Percentiles rank a stretch among this genome's conserved stretches.
Conservation (phyloP, 495 filamentous ascomycete species). For the Xylaria grammica region DNA sequence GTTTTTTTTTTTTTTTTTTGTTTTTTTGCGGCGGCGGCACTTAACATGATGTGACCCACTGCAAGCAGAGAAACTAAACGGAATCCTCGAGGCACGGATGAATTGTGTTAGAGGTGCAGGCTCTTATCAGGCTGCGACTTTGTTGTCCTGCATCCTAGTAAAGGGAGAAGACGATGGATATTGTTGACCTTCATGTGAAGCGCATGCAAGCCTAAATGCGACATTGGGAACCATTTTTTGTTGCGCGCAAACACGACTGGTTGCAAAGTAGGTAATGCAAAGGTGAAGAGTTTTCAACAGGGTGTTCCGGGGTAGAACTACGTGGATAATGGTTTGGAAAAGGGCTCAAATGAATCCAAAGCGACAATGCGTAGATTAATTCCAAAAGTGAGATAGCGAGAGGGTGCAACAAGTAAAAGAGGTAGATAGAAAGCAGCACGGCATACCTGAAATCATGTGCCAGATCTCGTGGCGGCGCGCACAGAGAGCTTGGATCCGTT, state of each 20-base stretch:
- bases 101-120: not conserved
- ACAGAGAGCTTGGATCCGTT: slow-evolving; percentile 37
- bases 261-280: slow-evolving; percentile 12
- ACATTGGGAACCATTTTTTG: slow-evolving; percentile 14
- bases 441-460: slow-evolving; percentile 41
- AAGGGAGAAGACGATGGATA: slow-evolving; percentile 7
- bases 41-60: slow-evolving; percentile 7
- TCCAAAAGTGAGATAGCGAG: not conserved
- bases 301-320: not conserved
- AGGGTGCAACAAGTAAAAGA: not conserved
- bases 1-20: too few relatives aligned
- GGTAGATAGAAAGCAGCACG: slow-evolving; percentile 20
- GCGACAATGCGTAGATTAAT: slow-evolving; percentile 21
- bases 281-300: not conserved
- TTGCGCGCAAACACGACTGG: slow-evolving; percentile 18
- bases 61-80: not conserved
- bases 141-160: not conserved
- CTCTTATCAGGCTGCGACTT: slow-evolving; percentile 5
- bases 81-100: not conserved
- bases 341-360: not conserved
- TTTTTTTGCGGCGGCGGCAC: not conserved
- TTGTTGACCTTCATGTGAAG: slow-evolving; percentile 19
- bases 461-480: slow-evolving; percentile 36
- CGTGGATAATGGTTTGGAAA: not conserved
- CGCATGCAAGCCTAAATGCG: slow-evolving; percentile 15